phyloP scores from a whole-genome alignment of 768 basidiomycete genomes.

The Pleurotus salmoneostramineus region DNA sequence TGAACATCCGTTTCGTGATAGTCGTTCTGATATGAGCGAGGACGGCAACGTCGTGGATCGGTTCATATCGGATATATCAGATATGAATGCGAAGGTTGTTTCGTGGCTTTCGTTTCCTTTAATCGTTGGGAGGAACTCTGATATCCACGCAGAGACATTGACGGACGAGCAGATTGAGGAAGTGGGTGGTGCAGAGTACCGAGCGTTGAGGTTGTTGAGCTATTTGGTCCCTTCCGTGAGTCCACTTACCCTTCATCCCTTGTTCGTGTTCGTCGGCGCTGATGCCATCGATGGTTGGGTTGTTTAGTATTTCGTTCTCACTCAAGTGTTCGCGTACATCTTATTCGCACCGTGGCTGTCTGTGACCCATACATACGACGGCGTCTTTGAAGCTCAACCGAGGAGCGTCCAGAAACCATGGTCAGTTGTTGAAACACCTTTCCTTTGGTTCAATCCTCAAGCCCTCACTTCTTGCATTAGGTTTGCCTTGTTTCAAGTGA shows the following conservation, averaged over 20 bases:
- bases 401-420: conserved; percentile 53
- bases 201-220: conserved; percentile 51
- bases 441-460: background rate
- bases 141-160: conserved; percentile 49
- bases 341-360: conserved; percentile 62
- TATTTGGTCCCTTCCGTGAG: conserved; percentile 45
- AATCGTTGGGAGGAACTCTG: conserved; percentile 56
- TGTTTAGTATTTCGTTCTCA: conserved; percentile 58
- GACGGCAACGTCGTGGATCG: background rate
- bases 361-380: conserved; percentile 39
- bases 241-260: conserved; percentile 1
- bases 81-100: conserved; percentile 10
- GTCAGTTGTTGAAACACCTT: conserved; percentile 25
- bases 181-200: conserved; percentile 74
- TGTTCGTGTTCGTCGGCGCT: background rate
- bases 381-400: conserved; percentile 44
- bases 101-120: conserved; percentile 40
- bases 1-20: background rate
- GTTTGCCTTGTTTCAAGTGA: conserved; percentile 41
- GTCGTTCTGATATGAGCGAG: background rate
- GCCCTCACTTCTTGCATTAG: conserved; percentile 16
- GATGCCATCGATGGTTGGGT: conserved; percentile 12
- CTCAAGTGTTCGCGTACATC: conserved; percentile 52
- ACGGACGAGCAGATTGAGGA: conserved; percentile 67
- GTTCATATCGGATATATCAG: background rate